Conservation (phyloP, 2,329 filamentous ascomycete genomes). For the Metarhizium guizhouense region DNA sequence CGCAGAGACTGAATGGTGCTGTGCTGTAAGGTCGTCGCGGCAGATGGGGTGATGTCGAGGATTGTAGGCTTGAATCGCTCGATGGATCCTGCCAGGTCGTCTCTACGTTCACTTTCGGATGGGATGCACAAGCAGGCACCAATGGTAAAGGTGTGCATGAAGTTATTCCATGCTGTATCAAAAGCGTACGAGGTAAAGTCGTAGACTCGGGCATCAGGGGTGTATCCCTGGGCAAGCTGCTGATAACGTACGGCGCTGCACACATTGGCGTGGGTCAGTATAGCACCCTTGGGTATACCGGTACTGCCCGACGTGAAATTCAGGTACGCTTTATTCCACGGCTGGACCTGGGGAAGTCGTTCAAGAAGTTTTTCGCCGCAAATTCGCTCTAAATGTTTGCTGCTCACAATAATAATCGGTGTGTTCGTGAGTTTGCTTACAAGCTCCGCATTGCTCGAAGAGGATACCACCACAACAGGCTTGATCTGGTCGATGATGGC, state of each 20-base stretch:
- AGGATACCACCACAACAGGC: slow-evolving; percentile 11
- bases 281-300: slow-evolving; percentile 17
- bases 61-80: slow-evolving; percentile 2
- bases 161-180: slow-evolving; percentile 4
- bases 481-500: slow-evolving; percentile 11
- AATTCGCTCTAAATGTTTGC: neutral
- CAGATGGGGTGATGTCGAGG: slow-evolving; percentile 4
- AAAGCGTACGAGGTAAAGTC: slow-evolving; percentile 8
- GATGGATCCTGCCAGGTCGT: slow-evolving; percentile 6
- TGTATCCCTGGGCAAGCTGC: slow-evolving; percentile 10
- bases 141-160: slow-evolving; percentile 3
- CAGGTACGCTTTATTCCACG: slow-evolving; percentile 8
- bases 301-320: slow-evolving; percentile 14
- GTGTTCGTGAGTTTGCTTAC: slow-evolving; percentile 4
- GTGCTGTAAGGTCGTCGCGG: neutral
- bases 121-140: slow-evolving; percentile 11
- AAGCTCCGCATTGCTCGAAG: slow-evolving; percentile 5
- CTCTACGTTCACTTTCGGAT: slow-evolving; percentile 7
- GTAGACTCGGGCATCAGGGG: slow-evolving; percentile 9
- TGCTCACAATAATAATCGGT: neutral
- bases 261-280: slow-evolving; percentile 14
- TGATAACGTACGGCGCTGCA: slow-evolving; percentile 12
- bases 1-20: slow-evolving; percentile 1
- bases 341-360: neutral
- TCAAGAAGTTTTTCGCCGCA: neutral